These are phyloP conservation scores for Yamadazyma nakazawae DNA, from an alignment of 805 yeast species.

Conservation along the genomic window DNA sequence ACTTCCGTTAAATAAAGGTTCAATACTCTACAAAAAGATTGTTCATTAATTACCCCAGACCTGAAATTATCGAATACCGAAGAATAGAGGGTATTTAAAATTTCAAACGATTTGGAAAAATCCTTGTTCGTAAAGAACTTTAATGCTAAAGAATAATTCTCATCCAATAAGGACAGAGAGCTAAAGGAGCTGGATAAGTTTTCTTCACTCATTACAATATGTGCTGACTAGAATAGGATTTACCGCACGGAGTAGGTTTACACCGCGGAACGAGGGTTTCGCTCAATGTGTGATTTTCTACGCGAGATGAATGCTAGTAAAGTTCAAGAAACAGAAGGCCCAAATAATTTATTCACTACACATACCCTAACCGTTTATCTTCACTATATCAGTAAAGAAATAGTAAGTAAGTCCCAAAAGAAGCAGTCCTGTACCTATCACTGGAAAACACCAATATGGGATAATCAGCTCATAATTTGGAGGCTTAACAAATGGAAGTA, in stretches of 20 bases:
- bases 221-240: neutral
- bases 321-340: neutral
- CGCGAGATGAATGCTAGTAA: neutral
- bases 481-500: constrained; percentile 56
- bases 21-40: constrained; percentile 30
- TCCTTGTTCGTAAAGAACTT: constrained; percentile 39
- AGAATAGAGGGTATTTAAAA: constrained; percentile 22
- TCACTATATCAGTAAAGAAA: constrained; percentile 5
- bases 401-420: constrained; percentile 36
- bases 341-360: neutral
- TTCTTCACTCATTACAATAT: constrained; percentile 3
- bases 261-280: neutral
- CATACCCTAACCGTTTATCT: neutral
- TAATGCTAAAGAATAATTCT: constrained; percentile 30
- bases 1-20: constrained; percentile 35
- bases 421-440: constrained; percentile 48
- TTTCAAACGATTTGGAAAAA: constrained; percentile 29
- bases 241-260: neutral
- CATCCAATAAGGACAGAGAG: constrained; percentile 9
- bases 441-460: constrained; percentile 59
- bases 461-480: constrained; percentile 26
- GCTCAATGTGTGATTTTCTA: neutral
- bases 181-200: constrained; percentile 9
- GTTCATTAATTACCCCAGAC: constrained; percentile 24
- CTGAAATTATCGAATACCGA: constrained; percentile 19